phyloP scores from a whole-genome alignment of 2,329 filamentous ascomycete genomes.

The Ceratocystis ficicola region DNA sequence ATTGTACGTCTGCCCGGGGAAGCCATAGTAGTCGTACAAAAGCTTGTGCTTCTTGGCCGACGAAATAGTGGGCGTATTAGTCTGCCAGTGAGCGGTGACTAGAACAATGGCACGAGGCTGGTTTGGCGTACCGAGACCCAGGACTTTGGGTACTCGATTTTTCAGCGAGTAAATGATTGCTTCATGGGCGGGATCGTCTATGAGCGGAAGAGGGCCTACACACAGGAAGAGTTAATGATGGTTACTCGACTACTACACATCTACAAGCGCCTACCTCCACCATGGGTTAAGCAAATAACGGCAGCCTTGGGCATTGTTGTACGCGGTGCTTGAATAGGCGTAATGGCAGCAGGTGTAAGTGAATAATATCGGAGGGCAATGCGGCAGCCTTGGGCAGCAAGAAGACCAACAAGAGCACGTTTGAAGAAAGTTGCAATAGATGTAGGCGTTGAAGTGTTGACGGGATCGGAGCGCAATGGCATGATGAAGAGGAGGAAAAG shows the following conservation, averaged over 20 bases:
- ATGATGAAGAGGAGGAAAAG: neutral
- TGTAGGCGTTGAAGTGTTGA: neutral
- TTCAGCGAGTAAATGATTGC: slow-evolving; percentile 41
- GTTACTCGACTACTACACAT: neutral
- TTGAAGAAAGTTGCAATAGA: slow-evolving; percentile 17
- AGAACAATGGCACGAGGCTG: slow-evolving; percentile 42
- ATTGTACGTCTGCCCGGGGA: slow-evolving; percentile 43
- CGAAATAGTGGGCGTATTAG: slow-evolving; percentile 39
- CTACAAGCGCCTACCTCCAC: slow-evolving; percentile 32
- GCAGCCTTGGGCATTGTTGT: slow-evolving; percentile 34
- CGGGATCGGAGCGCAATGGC: slow-evolving; percentile 5
- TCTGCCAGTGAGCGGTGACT: slow-evolving; percentile 48
- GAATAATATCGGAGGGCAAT: slow-evolving; percentile 14
- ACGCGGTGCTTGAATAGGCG: neutral
- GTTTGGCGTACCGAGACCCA: slow-evolving; percentile 40
- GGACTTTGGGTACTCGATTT: slow-evolving; percentile 42
- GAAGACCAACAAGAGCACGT: slow-evolving; percentile 21
- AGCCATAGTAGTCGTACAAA: slow-evolving; percentile 48
- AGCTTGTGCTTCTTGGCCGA: slow-evolving; percentile 37
- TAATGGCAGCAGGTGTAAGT: neutral
- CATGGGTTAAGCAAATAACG: slow-evolving; percentile 39
- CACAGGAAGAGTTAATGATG: neutral
- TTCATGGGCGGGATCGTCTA: slow-evolving; percentile 43
- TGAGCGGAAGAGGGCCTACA: slow-evolving; percentile 44
- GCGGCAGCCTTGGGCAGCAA: slow-evolving; percentile 18